Percentiles rank a stretch among this genome's conserved stretches.
phyloP scores from a whole-genome alignment of 1,139 yeast species.

The Blastobotrys malaysiensis region DNA sequence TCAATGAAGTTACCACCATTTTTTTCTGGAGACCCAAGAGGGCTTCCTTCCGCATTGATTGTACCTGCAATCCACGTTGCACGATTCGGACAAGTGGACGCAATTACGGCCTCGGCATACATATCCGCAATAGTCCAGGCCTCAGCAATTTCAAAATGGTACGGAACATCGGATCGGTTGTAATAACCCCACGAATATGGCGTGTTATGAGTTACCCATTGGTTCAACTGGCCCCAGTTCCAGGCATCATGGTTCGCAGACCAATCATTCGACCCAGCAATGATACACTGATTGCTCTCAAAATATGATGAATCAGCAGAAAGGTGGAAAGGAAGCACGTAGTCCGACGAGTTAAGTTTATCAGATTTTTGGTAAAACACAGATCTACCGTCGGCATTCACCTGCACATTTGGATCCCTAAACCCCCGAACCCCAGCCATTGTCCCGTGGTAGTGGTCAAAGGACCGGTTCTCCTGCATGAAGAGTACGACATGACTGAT shows the following conservation, averaged over 20 bases:
- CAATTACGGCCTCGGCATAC: constrained; percentile 27
- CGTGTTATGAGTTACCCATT: constrained; percentile 24
- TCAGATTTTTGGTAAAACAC: constrained; percentile 13
- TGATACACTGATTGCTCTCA: constrained; percentile 22
- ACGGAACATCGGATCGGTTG: constrained; percentile 22
- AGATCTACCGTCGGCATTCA: constrained; percentile 4
- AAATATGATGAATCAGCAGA: constrained; percentile 16
- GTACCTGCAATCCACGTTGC: constrained; percentile 27
- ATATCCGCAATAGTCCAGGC: constrained; percentile 26
- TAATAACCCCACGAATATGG: constrained; percentile 25
- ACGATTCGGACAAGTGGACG: constrained; percentile 26
- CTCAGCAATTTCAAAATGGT: constrained; percentile 24
- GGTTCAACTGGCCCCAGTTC: constrained; percentile 22
- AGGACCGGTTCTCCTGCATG: constrained; percentile 30
- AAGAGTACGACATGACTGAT: constrained; percentile 25
- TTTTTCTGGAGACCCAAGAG: constrained; percentile 13
- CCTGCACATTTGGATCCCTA: constrained; percentile 26
- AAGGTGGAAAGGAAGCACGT: constrained; percentile 19
- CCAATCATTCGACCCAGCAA: constrained; percentile 26
- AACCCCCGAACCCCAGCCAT: constrained; percentile 30
- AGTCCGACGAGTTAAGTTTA: constrained; percentile 1
- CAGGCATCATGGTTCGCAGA: constrained; percentile 23
- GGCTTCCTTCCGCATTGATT: constrained; percentile 18
- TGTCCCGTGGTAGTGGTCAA: constrained; percentile 28
- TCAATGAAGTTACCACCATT: constrained; percentile 27